Conservation (phyloP, 2,329 filamentous ascomycete genomes). For the Chaetomium olivaceum region DNA sequence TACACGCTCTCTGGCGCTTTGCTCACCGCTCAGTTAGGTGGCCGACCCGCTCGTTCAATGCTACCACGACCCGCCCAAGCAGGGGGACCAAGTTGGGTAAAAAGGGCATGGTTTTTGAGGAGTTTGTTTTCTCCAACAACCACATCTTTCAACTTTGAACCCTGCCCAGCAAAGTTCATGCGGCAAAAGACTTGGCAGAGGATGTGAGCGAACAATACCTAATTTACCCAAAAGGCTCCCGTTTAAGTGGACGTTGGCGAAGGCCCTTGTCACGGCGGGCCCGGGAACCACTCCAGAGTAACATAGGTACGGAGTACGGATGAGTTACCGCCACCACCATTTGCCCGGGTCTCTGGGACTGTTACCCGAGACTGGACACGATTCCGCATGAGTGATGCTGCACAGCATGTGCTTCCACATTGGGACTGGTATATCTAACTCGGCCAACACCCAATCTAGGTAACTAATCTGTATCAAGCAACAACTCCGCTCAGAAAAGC, state of each 20-base stretch:
- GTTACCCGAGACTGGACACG: too few species aligned
- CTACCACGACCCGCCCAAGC: not conserved
- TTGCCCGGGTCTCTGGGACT: not conserved
- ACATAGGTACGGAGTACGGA: too few species aligned
- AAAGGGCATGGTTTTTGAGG: not conserved
- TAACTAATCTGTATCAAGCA: not conserved
- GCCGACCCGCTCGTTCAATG: not conserved
- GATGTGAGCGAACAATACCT: not conserved
- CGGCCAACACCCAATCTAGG: not conserved
- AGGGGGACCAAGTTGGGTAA: not conserved
- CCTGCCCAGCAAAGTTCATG: not conserved
- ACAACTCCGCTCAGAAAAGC: not conserved
- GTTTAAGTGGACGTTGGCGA: not conserved
- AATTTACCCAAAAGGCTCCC: too few species aligned
- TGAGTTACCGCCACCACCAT: not conserved
- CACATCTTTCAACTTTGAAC: not conserved
- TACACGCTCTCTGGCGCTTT: not conserved
- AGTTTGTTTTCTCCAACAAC: not conserved
- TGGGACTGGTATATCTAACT: not conserved
- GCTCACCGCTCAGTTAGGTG: not conserved
- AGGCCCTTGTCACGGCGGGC: not conserved
- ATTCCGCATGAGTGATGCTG: not conserved
- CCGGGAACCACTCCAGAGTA: too few species aligned
- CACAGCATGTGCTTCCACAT: not conserved
- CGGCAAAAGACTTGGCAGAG: not conserved